A percentile compares a stretch with the other conserved stretches of the same genome.
Conservation (phyloP, 768 basidiomycete species). For the Coprinellus micaceus region DNA sequence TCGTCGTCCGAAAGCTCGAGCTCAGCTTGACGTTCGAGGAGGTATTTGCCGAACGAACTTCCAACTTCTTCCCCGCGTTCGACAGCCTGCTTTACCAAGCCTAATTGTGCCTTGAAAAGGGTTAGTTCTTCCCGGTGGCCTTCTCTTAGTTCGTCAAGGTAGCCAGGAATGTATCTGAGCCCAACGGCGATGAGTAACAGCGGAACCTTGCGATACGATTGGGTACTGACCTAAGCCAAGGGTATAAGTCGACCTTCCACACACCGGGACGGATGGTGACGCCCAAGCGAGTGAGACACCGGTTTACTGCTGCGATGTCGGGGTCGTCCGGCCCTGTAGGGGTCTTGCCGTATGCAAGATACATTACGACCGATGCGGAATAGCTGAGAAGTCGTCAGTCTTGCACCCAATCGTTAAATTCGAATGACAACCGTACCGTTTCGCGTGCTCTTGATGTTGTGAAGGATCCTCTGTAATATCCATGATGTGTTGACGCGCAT, state of each 20-base stretch:
- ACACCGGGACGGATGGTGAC: slow-evolving; percentile 40
- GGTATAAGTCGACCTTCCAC: slow-evolving; percentile 46
- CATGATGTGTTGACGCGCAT: slow-evolving; percentile 40
- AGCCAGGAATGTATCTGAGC: slow-evolving; percentile 55
- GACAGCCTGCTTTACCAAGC: slow-evolving; percentile 42
- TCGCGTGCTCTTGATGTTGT: slow-evolving; percentile 53
- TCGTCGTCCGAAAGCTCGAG: slow-evolving; percentile 55
- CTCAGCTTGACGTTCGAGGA: slow-evolving; percentile 52
- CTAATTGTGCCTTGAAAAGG: slow-evolving; percentile 52
- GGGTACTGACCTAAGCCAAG: slow-evolving; percentile 42
- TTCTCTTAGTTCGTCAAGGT: slow-evolving; percentile 50
- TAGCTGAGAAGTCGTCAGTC: slow-evolving; percentile 30
- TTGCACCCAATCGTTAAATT: not conserved
- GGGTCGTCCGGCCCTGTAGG: slow-evolving; percentile 42
- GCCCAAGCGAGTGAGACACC: slow-evolving; percentile 43
- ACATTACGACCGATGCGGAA: slow-evolving; percentile 48
- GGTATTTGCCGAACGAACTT: slow-evolving; percentile 53
- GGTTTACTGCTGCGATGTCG: slow-evolving; percentile 43
- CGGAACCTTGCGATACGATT: too few species aligned
- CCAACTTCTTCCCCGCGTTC: slow-evolving; percentile 32
- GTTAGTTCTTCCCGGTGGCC: slow-evolving; percentile 55
- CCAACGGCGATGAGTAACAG: too few species aligned
- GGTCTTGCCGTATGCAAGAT: slow-evolving; percentile 45
- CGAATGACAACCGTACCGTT: slow-evolving; percentile 27
- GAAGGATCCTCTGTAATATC: slow-evolving; percentile 41